Evolutionary conservation across 2,329 filamentous ascomycete species (phyloP), one percentile per base, ranked within the genome.

Genomic region (Fusarium sp.): DNA sequence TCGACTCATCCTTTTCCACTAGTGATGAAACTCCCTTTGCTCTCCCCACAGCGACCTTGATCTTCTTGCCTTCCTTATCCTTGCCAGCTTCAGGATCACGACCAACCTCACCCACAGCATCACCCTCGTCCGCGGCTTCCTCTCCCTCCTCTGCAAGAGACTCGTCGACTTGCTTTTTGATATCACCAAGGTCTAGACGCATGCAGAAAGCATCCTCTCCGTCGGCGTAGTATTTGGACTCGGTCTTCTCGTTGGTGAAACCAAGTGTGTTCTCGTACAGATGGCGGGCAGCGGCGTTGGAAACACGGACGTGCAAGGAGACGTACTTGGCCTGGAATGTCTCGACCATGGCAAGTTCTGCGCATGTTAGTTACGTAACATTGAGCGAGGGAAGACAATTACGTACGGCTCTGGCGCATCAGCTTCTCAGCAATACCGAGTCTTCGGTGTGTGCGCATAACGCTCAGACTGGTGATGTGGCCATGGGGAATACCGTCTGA

Each of bases 131-230:
- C 18, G 77, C 77, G 9, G 75, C 77, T 16, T 81, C 82, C 13
- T 57, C 75, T 27, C 77, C 84, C 1, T 84, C 85, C 74, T 86
- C 85, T 74, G 67, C 74, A 16, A 69, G 67, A 10, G 75, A 72
- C 32, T 76, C 82, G 24, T 85, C 79, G 56, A 84, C 76, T 77
- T 83, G 82, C 62, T 84, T 82, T 67, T 84, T 80, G 78, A 92
- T 85, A 71, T 86, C 84, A 63, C 87, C 83, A 45, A 99, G 86
- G 76, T 98, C 92, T 80, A 97, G 92, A 69, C 90, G 91, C 96
- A 99, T 99, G 78, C 90, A 92, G 79, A 90, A 97, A 40, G 96
- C 96, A 83, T 99, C 94, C 84, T 99, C 96, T 65, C 95, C 95
- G 80, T 99, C 96, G 62, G 96, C 96, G 80, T 99, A 99, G 87